Conservation (phyloP, 2,329 filamentous ascomycete genomes). For the Pyricularia sp. region DNA sequence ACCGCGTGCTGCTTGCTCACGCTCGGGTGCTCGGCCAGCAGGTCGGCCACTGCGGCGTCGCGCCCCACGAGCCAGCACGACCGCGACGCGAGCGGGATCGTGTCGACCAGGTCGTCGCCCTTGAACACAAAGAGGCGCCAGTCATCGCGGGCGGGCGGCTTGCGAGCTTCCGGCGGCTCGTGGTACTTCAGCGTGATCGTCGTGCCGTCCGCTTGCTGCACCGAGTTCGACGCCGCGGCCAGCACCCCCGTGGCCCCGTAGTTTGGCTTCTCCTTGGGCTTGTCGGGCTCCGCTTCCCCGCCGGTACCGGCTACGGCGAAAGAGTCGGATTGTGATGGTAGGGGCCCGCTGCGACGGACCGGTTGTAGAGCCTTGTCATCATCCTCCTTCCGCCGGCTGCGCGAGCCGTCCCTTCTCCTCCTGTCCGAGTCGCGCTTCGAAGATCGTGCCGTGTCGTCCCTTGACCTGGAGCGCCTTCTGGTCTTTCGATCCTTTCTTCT, state of each 20-base stretch:
- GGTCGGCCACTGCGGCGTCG: conserved; percentile 67
- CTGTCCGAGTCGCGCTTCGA: background rate
- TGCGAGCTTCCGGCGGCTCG: conserved; percentile 85
- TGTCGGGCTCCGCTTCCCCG: conserved; percentile 23
- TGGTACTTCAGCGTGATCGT: conserved; percentile 85
- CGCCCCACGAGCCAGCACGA: conserved; percentile 88
- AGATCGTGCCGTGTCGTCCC: background rate
- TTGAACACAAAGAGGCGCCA: conserved; percentile 97
- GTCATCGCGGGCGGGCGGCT: conserved; percentile 60
- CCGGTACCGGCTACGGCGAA: conserved; percentile 36
- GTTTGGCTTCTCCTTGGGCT: conserved; percentile 75
- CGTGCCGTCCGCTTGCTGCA: conserved; percentile 59
- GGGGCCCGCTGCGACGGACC: conserved; percentile 30
- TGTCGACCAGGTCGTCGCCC: conserved; percentile 64
- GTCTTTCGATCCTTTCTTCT: background rate
- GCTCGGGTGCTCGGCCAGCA: conserved; percentile 78
- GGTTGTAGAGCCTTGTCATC: background rate
- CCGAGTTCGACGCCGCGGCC: conserved; percentile 73
- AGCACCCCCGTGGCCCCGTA: conserved; percentile 68
- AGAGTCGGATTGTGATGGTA: conserved; percentile 47
- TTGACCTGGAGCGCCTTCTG: conserved; percentile 5
- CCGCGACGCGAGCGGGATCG: conserved; percentile 58
- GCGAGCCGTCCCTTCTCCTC: conserved; percentile 1
- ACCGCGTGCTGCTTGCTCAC: conserved; percentile 93
- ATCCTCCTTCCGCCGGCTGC: background rate